A percentile compares a stretch with the other conserved stretches of the same genome.
Conservation (phyloP, 1,139 yeast species). For the Fermentozyma sake region DNA sequence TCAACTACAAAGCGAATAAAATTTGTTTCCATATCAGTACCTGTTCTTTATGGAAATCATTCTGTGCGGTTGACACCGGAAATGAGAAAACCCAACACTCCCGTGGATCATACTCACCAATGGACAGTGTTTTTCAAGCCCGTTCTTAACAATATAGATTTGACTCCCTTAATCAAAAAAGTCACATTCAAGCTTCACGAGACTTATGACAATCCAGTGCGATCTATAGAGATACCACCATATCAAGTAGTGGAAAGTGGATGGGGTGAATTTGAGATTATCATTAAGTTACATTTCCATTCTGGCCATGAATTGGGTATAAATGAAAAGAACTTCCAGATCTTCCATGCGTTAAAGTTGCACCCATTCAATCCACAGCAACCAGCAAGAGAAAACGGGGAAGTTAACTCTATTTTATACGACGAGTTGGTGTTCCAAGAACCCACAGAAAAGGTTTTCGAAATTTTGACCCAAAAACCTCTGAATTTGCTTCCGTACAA, state of each 20-base stretch:
- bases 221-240: constrained; percentile 86
- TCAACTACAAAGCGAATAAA: constrained; percentile 35
- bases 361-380: constrained; percentile 75
- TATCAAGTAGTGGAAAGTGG: constrained; percentile 96
- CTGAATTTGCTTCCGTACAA: constrained; percentile 68
- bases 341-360: constrained; percentile 84
- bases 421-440: constrained; percentile 95
- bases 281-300: constrained; percentile 80
- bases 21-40: constrained; percentile 78
- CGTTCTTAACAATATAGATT: constrained; percentile 69
- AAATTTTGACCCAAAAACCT: constrained; percentile 68
- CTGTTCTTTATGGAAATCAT: constrained; percentile 81
- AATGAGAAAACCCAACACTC: constrained; percentile 63
- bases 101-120: constrained; percentile 86
- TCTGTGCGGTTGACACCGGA: constrained; percentile 70
- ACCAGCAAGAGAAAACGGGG: constrained; percentile 38
- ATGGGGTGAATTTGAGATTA: constrained; percentile 98
- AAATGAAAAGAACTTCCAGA: constrained; percentile 79
- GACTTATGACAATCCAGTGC: constrained; percentile 79
- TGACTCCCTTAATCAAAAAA: constrained; percentile 78
- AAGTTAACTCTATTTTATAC: constrained; percentile 64
- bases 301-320: constrained; percentile 61
- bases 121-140: constrained; percentile 95
- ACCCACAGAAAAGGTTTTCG: constrained; percentile 88
- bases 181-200: constrained; percentile 95